These are phyloP conservation scores for Globisporangium recalcitrans DNA, from an alignment of 352 stramenopile species.

Conservation along the genomic window DNA sequence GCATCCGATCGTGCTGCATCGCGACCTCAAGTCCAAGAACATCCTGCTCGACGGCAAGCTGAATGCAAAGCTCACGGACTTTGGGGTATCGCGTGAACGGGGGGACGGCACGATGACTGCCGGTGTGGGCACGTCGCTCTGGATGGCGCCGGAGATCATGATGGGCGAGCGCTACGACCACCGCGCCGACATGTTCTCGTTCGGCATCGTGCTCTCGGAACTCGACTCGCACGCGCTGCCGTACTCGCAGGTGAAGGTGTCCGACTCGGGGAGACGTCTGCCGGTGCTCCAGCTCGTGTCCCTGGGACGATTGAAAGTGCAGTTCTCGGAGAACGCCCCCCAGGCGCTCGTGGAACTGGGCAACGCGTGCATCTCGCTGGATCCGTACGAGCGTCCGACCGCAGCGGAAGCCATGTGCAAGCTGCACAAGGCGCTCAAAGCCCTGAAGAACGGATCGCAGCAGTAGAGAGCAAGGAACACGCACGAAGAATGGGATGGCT, in stretches of 20 bases:
- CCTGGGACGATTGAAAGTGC: conserved; percentile 19
- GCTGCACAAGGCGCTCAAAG: conserved; percentile 34
- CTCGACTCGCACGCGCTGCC: conserved; percentile 37
- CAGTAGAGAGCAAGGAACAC: not conserved
- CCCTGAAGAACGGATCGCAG: not conserved
- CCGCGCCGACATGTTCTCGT: conserved; percentile 46
- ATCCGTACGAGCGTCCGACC: conserved; percentile 27
- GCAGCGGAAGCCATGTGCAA: conserved; percentile 31
- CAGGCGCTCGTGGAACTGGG: conserved; percentile 25
- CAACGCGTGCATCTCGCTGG: conserved; percentile 28
- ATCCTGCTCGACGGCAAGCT: conserved; percentile 28
- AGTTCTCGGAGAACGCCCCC: conserved; percentile 26
- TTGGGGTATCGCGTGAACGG: conserved; percentile 33
- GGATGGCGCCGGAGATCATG: conserved; percentile 46
- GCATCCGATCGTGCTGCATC: conserved; percentile 29
- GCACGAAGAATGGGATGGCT: no score
- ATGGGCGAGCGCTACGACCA: conserved; percentile 36
- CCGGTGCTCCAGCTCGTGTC: conserved; percentile 41
- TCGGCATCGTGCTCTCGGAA: conserved; percentile 39
- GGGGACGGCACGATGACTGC: conserved; percentile 32
- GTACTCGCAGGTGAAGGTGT: conserved; percentile 20
- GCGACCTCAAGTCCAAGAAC: conserved; percentile 42
- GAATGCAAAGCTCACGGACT: conserved; percentile 43
- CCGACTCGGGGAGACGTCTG: conserved; percentile 20
- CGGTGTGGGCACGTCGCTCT: conserved; percentile 30